Conservation (phyloP, 257 asterid species). For the Solanum okadae region DNA sequence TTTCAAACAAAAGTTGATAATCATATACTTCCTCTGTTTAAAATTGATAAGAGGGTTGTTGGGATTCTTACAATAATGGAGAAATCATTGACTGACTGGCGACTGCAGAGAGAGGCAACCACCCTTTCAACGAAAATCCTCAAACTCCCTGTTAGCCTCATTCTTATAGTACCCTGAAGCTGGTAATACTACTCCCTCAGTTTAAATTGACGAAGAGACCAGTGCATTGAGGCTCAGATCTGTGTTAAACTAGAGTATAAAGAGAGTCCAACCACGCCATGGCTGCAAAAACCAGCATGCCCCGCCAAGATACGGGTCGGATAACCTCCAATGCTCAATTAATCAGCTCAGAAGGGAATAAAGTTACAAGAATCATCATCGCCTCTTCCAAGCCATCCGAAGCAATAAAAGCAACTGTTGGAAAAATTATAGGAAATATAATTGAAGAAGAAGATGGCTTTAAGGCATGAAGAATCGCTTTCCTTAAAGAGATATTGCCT, state of each 20-base stretch:
- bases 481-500: neutral
- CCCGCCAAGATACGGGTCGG: conserved; percentile 20
- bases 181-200: neutral
- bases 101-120: conserved; percentile 45
- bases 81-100: conserved; percentile 24
- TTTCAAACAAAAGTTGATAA: neutral
- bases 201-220: neutral
- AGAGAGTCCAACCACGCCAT: neutral
- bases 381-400: neutral
- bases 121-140: conserved; percentile 24
- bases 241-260: neutral
- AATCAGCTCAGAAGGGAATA: neutral
- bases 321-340: neutral
- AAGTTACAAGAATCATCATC: neutral
- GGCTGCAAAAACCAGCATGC: conserved; percentile 8
- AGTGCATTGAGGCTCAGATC: neutral
- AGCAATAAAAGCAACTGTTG: neutral
- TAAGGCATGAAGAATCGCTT: neutral
- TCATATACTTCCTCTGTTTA: neutral
- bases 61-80: neutral
- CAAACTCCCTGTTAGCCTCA: neutral
- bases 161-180: neutral
- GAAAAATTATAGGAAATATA: neutral
- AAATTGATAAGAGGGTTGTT: conserved; percentile 5
- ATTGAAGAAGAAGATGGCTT: neutral